Percentiles rank a stretch among this genome's conserved stretches.
phyloP scores from a whole-genome alignment of 805 yeast genomes.

The Ogataea chonburiensis region DNA sequence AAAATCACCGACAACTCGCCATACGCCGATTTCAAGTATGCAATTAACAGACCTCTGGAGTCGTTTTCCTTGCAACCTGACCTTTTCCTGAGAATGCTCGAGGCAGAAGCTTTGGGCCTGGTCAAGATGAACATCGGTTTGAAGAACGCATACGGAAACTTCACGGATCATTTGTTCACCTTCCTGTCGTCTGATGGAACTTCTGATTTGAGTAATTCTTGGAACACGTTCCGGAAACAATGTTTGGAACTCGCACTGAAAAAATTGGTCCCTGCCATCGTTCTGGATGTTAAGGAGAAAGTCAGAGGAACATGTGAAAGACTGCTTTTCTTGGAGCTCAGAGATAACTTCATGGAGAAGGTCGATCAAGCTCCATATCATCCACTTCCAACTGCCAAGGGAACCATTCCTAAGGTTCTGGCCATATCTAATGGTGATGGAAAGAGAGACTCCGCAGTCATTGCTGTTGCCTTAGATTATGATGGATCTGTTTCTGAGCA shows the following conservation, averaged over 20 bases:
- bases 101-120: constrained; percentile 81
- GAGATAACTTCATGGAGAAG: constrained; percentile 64
- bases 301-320: constrained; percentile 75
- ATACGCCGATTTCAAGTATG: constrained; percentile 88
- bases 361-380: constrained; percentile 93
- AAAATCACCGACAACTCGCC: constrained; percentile 79
- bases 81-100: constrained; percentile 81
- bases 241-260: constrained; percentile 68
- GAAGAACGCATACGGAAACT: constrained; percentile 43
- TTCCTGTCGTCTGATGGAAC: constrained; percentile 75
- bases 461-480: constrained; percentile 77
- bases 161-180: constrained; percentile 47
- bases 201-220: constrained; percentile 68
- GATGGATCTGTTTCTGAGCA: constrained; percentile 76
- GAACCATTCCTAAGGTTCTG: constrained; percentile 82
- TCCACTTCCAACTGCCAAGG: constrained; percentile 73
- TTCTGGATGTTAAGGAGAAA: constrained; percentile 78
- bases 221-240: constrained; percentile 75
- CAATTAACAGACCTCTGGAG: constrained; percentile 74
- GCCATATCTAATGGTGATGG: constrained; percentile 88
- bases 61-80: constrained; percentile 78
- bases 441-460: constrained; percentile 77
- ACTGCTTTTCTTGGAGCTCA: constrained; percentile 62
- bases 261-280: constrained; percentile 62
- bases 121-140: constrained; percentile 61